Percentiles rank a stretch among this genome's conserved stretches.
These are phyloP conservation scores for Blumeriella jaapii DNA, from an alignment of 2,329 filamentous ascomycete genomes.

Conservation along the genomic window DNA sequence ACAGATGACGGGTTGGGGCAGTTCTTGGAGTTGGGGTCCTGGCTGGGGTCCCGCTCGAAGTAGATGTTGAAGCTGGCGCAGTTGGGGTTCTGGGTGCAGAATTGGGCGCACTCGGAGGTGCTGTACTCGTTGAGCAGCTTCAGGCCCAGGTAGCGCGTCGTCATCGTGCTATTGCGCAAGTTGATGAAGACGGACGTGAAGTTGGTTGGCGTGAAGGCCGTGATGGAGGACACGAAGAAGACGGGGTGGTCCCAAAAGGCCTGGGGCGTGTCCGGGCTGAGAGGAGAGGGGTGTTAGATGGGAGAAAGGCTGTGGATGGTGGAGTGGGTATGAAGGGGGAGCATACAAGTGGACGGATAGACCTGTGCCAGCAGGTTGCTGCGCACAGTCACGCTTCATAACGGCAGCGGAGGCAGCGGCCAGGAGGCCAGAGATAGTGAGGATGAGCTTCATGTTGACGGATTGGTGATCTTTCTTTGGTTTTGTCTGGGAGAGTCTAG, in stretches of 20 bases:
- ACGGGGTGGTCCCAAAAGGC: conserved; percentile 14
- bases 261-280: conserved; percentile 4
- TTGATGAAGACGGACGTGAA: conserved; percentile 27
- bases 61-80: conserved; percentile 28
- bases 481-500: neutral
- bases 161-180: conserved; percentile 21
- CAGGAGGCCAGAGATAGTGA: conserved; percentile 2
- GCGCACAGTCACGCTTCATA: conserved; percentile 4
- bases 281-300: neutral
- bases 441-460: conserved; percentile 1
- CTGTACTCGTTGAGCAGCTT: conserved; percentile 24
- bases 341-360: neutral
- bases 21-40: conserved; percentile 19
- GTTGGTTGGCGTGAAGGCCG: conserved; percentile 23
- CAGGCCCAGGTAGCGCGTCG: conserved; percentile 19
- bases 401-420: neutral
- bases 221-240: conserved; percentile 4
- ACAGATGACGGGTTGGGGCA: conserved; percentile 27
- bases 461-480: neutral
- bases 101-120: conserved; percentile 18
- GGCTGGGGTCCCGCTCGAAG: conserved; percentile 27
- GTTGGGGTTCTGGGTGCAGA: conserved; percentile 20
- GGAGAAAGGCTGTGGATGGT: neutral
- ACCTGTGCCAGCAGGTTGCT: conserved; percentile 5
- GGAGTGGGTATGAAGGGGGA: neutral